Percentiles rank a stretch among this genome's conserved stretches.
phyloP scores from a whole-genome alignment of 176 grass and related monocot genomes.

The Calamus simplicifolius region DNA sequence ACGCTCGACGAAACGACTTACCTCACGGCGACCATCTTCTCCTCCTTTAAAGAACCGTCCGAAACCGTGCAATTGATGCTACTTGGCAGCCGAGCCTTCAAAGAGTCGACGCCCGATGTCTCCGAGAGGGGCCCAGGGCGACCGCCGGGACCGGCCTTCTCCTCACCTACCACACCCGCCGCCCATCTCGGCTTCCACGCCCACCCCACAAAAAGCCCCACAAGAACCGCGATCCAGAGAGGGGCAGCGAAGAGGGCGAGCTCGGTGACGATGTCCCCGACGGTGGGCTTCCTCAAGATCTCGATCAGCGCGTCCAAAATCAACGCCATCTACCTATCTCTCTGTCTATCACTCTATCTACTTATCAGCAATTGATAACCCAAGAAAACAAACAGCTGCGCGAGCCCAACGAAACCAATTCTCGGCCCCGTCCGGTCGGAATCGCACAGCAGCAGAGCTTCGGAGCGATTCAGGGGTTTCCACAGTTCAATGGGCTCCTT shows the following conservation, averaged over 20 bases:
- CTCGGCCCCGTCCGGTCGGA: no score
- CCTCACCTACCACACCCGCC: conserved; percentile 14
- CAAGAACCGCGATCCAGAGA: conserved; percentile 58
- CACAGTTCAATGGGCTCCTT: no score
- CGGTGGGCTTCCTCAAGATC: conserved; percentile 39
- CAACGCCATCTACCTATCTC: conserved; percentile 31
- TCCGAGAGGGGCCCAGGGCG: no score
- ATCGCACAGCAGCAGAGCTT: no score
- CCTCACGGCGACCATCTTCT: not conserved
- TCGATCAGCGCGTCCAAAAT: conserved; percentile 39
- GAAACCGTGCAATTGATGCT: no score
- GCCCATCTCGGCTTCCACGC: conserved; percentile 80
- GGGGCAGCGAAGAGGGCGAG: conserved; percentile 44
- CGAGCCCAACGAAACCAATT: conserved; percentile 11
- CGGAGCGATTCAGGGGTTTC: no score
- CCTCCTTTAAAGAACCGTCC: not conserved
- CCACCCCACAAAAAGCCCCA: conserved; percentile 72
- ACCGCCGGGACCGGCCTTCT: not conserved
- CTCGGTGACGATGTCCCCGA: conserved; percentile 42
- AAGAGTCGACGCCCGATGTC: not conserved
- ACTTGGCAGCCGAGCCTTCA: no score
- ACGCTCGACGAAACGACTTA: not conserved
- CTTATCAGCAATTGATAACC: no score
- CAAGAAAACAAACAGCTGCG: no score
- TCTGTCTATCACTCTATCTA: not conserved